Evolutionary conservation across 2,329 filamentous ascomycete genomes (phyloP).

Genomic region (Aspergillus caelatus): DNA sequence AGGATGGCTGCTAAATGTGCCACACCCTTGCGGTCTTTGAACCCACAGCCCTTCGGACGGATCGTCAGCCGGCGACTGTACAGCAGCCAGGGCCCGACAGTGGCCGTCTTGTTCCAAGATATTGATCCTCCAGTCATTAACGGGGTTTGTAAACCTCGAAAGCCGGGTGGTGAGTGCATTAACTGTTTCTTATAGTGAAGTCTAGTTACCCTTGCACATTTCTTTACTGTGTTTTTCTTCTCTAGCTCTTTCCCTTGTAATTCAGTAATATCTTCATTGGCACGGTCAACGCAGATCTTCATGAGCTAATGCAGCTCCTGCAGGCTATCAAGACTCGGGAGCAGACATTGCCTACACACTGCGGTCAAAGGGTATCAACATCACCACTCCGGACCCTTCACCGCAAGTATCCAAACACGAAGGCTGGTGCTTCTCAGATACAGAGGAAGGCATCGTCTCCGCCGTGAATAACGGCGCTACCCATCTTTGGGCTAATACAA

Average conservation of each 20-base stretch:
- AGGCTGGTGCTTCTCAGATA: constrained; percentile 51
- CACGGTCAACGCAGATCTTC: background rate
- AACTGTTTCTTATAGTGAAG: background rate
- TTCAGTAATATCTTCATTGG: background rate
- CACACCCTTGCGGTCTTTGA: background rate
- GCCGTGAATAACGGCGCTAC: constrained; percentile 48
- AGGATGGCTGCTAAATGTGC: background rate
- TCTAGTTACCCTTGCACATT: background rate
- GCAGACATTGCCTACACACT: constrained; percentile 53
- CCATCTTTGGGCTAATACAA: constrained; percentile 56
- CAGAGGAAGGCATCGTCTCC: constrained; percentile 44
- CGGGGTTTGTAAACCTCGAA: constrained; percentile 52
- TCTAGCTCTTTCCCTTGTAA: too few relatives aligned
- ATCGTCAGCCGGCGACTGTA: background rate
- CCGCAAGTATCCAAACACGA: constrained; percentile 35
- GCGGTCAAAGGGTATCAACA: constrained; percentile 28
- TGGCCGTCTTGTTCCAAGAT: constrained; percentile 53
- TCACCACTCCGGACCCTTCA: constrained; percentile 34
- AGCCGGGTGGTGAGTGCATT: constrained; percentile 47
- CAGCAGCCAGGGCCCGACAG: constrained; percentile 16
- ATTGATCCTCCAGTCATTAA: constrained; percentile 52
- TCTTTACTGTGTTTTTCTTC: background rate
- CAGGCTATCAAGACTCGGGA: constrained; percentile 54
- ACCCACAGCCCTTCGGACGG: background rate
- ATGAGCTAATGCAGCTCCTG: background rate